These are phyloP conservation scores for Extremus antarcticus DNA, from an alignment of 495 filamentous ascomycete genomes.

Conservation along the genomic window DNA sequence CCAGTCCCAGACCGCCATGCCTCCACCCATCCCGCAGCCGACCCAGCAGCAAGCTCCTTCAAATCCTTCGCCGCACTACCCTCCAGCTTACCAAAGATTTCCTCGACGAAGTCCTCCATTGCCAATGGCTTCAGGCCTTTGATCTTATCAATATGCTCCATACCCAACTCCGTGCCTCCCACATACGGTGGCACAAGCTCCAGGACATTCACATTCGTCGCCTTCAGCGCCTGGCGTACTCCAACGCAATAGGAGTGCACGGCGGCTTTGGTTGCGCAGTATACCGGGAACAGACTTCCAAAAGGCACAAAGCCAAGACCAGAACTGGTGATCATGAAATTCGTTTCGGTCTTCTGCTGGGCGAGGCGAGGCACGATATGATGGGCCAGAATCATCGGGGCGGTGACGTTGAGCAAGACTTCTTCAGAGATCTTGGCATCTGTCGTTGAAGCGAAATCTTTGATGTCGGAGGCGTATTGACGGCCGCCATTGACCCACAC, in stretches of 20 bases:
- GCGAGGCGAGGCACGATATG: constrained; percentile 29
- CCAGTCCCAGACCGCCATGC: constrained; percentile 1
- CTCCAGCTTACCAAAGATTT: constrained; percentile 1
- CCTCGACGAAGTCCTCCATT: constrained; percentile 5
- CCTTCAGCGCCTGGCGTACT: constrained; percentile 25
- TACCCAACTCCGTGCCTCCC: constrained; percentile 27
- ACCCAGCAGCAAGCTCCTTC: constrained; percentile 6
- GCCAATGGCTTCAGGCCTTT: constrained; percentile 3
- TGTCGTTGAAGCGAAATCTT: constrained; percentile 19
- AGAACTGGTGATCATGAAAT: constrained; percentile 27
- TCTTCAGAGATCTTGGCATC: constrained; percentile 21
- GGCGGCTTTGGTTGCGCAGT: constrained; percentile 31
- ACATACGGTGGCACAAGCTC: constrained; percentile 34
- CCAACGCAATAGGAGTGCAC: constrained; percentile 24
- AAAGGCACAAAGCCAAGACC: constrained; percentile 29
- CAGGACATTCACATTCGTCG: constrained; percentile 23
- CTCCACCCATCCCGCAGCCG: not conserved
- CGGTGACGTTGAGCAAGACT: constrained; percentile 28
- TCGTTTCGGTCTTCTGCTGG: constrained; percentile 17
- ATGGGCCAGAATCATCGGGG: constrained; percentile 25
- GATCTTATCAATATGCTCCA: constrained; percentile 16
- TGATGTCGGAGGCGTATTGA: constrained; percentile 21
- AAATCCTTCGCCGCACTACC: not conserved
- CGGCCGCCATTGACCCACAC: constrained; percentile 30
- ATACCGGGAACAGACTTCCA: constrained; percentile 26